phyloP scores from a whole-genome alignment of 2,329 filamentous ascomycete species.

The Talaromyces sp. region DNA sequence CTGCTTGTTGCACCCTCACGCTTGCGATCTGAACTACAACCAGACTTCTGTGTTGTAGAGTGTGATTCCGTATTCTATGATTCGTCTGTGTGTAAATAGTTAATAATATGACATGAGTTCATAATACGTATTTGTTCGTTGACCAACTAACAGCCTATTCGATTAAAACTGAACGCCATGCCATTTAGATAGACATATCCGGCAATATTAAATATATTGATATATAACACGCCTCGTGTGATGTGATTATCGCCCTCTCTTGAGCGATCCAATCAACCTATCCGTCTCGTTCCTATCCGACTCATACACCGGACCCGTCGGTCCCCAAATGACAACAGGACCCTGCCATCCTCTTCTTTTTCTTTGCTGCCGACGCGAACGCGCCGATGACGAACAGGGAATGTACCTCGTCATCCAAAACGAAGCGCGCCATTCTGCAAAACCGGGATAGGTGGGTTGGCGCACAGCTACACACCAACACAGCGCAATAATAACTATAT shows the following conservation, averaged over 20 bases:
- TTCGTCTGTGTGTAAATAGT: not conserved
- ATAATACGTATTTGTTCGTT: not conserved
- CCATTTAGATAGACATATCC: too few relatives aligned
- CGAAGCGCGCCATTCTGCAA: slow-evolving; percentile 4
- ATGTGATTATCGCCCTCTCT: not conserved
- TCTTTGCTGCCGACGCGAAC: not conserved
- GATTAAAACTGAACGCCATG: too few relatives aligned
- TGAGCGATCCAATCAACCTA: not conserved
- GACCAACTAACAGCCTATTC: too few relatives aligned
- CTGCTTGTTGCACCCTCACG: slow-evolving; percentile 54
- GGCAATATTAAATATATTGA: not conserved
- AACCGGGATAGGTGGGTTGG: not conserved
- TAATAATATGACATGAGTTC: not conserved
- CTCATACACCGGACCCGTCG: slow-evolving; percentile 12
- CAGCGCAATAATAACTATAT: not conserved
- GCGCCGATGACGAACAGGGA: not conserved
- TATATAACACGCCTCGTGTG: too few relatives aligned
- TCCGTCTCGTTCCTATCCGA: not conserved
- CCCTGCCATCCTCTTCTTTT: not conserved
- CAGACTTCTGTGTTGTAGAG: slow-evolving; percentile 29
- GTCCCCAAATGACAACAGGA: slow-evolving; percentile 10
- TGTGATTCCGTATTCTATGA: not conserved
- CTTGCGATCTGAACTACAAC: slow-evolving; percentile 52
- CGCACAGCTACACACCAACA: not conserved
- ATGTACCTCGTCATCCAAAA: slow-evolving; percentile 9